A percentile compares a stretch with the other conserved stretches of the same genome.
Conservation (phyloP, 805 yeast species). For the Yamadazyma nakazawae region DNA sequence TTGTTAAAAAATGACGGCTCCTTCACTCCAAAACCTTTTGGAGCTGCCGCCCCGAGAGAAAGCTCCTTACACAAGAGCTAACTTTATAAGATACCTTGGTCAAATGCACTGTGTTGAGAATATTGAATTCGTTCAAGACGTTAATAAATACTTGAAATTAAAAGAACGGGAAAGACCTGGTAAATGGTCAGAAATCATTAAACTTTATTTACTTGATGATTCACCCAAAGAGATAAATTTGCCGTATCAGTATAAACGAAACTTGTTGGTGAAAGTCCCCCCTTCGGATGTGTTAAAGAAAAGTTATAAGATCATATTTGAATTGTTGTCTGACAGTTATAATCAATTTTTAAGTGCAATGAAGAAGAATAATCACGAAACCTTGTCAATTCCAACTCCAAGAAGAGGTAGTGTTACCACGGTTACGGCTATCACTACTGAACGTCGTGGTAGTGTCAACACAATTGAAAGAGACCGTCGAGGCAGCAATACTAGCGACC, state of each 20-base stretch:
- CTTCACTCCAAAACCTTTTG: constrained; percentile 12
- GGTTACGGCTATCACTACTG: background rate
- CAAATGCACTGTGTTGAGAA: constrained; percentile 36
- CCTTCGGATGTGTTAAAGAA: constrained; percentile 12
- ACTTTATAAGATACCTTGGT: constrained; percentile 25
- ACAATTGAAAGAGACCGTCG: background rate
- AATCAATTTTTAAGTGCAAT: constrained; percentile 26
- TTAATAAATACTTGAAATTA: constrained; percentile 11
- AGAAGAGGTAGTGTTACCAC: background rate
- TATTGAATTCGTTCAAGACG: constrained; percentile 27
- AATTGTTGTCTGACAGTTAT: constrained; percentile 30
- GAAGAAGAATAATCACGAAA: constrained; percentile 2
- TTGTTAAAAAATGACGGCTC: constrained; percentile 11
- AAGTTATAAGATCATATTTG: constrained; percentile 22
- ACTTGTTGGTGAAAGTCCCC: constrained; percentile 21
- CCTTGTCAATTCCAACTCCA: background rate
- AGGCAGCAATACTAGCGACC: background rate
- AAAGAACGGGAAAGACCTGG: constrained; percentile 9
- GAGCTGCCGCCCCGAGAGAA: constrained; percentile 3
- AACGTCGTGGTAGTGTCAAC: constrained; percentile 3
- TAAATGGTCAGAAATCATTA: constrained; percentile 27
- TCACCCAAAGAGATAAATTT: constrained; percentile 33
- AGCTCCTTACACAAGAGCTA: constrained; percentile 9
- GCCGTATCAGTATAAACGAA: constrained; percentile 22
- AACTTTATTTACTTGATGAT: constrained; percentile 24